These are phyloP conservation scores for Lodderomyces theae DNA, from an alignment of 1,139 yeast genomes.

Conservation along the genomic window DNA sequence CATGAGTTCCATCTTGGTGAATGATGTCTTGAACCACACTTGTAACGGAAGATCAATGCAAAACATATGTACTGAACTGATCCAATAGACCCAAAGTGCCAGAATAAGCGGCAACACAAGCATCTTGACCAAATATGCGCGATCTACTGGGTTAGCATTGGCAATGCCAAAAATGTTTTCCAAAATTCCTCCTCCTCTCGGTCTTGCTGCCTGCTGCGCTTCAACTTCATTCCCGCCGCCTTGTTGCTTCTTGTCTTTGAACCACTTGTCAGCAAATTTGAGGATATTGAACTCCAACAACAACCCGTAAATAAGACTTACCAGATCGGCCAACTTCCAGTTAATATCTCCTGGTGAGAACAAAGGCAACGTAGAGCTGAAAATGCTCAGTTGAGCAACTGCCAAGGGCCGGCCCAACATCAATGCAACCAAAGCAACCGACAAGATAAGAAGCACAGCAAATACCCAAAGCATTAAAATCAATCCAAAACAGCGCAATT, in stretches of 20 bases:
- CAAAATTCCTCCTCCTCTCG: background rate
- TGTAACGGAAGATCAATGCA: constrained; percentile 26
- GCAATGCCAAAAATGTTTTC: background rate
- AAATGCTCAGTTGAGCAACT: constrained; percentile 12
- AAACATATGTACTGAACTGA: constrained; percentile 21
- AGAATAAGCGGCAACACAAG: background rate
- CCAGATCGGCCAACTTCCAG: constrained; percentile 26
- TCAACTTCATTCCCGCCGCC: constrained; percentile 13
- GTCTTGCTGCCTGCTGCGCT: background rate
- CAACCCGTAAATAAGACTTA: constrained; percentile 25
- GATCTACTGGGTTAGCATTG: constrained; percentile 6
- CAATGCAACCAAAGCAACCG: constrained; percentile 31
- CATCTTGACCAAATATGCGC: background rate
- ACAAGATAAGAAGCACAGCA: constrained; percentile 51
- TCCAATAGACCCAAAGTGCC: constrained; percentile 23
- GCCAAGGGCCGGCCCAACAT: constrained; percentile 41
- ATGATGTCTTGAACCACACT: constrained; percentile 8
- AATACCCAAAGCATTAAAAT: constrained; percentile 68
- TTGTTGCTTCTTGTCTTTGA: constrained; percentile 1
- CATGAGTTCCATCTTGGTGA: constrained; percentile 5
- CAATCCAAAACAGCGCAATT: constrained; percentile 53
- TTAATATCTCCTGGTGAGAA: constrained; percentile 12
- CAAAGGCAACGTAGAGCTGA: constrained; percentile 25
- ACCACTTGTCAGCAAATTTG: constrained; percentile 15
- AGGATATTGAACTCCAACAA: constrained; percentile 19